Base-by-base conservation (phyloP, 305 asterid species). In the Fraxinus platypoda region DNA sequence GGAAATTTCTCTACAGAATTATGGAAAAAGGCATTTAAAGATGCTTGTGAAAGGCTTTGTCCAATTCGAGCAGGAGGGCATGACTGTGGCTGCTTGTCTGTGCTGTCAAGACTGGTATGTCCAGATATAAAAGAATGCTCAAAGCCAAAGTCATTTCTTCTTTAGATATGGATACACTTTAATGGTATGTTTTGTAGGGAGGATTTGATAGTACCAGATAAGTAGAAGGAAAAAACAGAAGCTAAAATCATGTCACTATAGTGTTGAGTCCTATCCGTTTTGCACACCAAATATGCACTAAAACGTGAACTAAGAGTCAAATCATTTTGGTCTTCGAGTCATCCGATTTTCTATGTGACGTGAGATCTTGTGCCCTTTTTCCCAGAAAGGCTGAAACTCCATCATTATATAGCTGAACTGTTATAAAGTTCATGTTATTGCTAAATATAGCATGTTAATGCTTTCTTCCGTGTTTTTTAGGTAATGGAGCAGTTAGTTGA, bases 21-120 rank as follows among this genome's bases (percentile, higher is more conserved):
- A 34, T 96, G 98, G 99, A 93, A 94, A 93, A 96, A 93, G 88
- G 97, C 97, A 26, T 94, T 96, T 93, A 90, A 82, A 85, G 97
- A 94, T 86, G 93, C 99, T 19, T 89, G 97, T 79, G 92, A 90
- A 87, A 88, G 91, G 88, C 93, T 96, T 80, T 96, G 99, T 78
- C 99, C 99, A 0, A 75, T 91, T 83, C 95, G 94, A 59, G 97
- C 95, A 2, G 91, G 89, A 41, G 97, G 98, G 75, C 95, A 89
- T 62, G 95, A 91, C 78, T 96, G 98, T 57, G 98, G 98, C 85
- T 94, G 98, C 90, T 88, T 96, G 91, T 89, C 97, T 41, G 86
- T 85, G 62, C 91, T 88, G 38, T 80, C 93, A 86, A 89, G 84
- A 88, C 81, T 93, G 97, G 97, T 95, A 92, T 64, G 81, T 85